Base-by-base conservation (phyloP, 768 basidiomycete genomes). In the Auricularia heimuer region DNA sequence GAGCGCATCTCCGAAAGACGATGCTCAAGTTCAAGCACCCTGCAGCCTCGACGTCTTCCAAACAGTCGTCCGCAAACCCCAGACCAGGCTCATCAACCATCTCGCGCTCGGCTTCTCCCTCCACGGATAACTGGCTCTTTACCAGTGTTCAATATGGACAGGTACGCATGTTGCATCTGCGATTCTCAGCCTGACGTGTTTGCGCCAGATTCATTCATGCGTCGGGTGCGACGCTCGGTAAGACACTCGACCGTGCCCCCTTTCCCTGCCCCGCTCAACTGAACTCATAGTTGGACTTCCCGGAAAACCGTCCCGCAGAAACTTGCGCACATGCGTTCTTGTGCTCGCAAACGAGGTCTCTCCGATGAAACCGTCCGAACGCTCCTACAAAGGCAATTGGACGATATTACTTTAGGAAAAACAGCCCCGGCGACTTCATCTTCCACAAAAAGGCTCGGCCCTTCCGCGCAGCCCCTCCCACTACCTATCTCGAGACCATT, bases 261-360 rank as follows among this genome's bases (percentile, higher is more conserved):
- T 14, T 33, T 4, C 18, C 24, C 6, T 8, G 24, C 11, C 29
- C 10, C 10, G 10, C 29, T n/a, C 34, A 29, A 10, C 24, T 29
- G 56, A 29, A 21, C 7, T 60, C 18, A 33, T 10, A 73, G 73
- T 1, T 93, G 91, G 91, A 92, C 88, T 3, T 75, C 83, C 12
- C 80, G 82, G 63, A 94, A 94, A 72, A 82, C 82, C 3, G 75
- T 75, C 11, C 67, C 74, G 18, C 84, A 87, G 70, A 94, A 94
- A 73, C 73, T 82, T 71, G 68, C 78, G 2, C 92, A 94, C 71
- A 82, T 94, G 47, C 79, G 79, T 61, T 76, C 78, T 4, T 94
- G 92, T 72, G 83, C 87, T 12, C 85, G 81, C 74, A 91, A 86
- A 73, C 77, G 78, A 24, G 75, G 72, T 3, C 74, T 87, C 51